These are phyloP conservation scores for Camillea tinctor DNA, from an alignment of 2,329 filamentous ascomycete species.

Conservation along the genomic window DNA sequence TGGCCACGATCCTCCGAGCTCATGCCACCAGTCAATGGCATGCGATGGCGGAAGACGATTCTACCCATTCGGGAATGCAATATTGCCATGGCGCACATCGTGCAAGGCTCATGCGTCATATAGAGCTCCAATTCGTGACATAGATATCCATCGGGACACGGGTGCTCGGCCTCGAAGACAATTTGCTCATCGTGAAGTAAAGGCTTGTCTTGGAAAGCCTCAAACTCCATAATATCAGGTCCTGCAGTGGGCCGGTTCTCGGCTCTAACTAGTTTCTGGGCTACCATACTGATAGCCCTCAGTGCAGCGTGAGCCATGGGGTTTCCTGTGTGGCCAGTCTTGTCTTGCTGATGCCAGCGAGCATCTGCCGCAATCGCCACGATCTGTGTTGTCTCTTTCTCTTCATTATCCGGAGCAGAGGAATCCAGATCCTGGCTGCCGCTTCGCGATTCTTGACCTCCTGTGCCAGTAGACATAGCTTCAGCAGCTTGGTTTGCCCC, in stretches of 20 bases:
- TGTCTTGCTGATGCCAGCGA: constrained; percentile 60
- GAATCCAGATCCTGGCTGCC: constrained; percentile 7
- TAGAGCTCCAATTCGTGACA: constrained; percentile 94
- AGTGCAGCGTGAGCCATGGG: constrained; percentile 76
- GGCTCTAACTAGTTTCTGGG: constrained; percentile 60
- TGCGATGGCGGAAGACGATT: constrained; percentile 76
- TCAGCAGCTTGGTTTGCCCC: neutral
- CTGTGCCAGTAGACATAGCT: constrained; percentile 1
- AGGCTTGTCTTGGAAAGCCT: constrained; percentile 67
- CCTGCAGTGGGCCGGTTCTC: constrained; percentile 43
- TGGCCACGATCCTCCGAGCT: constrained; percentile 69
- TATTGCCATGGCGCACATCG: constrained; percentile 96
- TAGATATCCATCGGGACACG: constrained; percentile 77
- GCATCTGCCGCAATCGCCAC: constrained; percentile 76
- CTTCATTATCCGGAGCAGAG: constrained; percentile 26
- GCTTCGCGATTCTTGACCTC: constrained; percentile 8
- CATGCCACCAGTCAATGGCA: constrained; percentile 79
- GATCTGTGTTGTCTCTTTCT: constrained; percentile 46
- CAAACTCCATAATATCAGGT: constrained; percentile 49
- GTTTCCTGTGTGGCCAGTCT: constrained; percentile 57
- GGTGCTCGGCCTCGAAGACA: constrained; percentile 64
- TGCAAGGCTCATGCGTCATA: constrained; percentile 90
- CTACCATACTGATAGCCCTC: constrained; percentile 80
- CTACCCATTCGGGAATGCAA: constrained; percentile 89
- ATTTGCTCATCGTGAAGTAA: constrained; percentile 64